Base-by-base conservation (phyloP, 2,329 filamentous ascomycete species). In the Penicillium frequentans region DNA sequence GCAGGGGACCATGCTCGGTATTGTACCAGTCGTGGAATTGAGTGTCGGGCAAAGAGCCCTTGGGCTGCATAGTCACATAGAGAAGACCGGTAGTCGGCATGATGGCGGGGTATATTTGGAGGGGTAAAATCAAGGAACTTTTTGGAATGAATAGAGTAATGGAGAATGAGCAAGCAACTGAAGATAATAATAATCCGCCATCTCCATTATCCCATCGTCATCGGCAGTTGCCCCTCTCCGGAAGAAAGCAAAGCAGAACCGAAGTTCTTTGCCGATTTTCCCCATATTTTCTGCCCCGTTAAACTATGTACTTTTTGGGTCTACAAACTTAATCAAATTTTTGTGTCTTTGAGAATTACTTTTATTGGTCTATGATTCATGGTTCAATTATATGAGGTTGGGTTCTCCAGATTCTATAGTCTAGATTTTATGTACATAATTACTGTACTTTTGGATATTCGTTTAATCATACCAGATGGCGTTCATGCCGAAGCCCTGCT, bases 401-500 rank as follows among this genome's bases (percentile, higher is more conserved):
- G 9, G 31, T 11, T 47, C 10, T 47, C 48, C 23, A 39, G 33
- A 27, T 50, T 50, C 48, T 50, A 50, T 47, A 26, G 27, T 53
- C 45, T 51, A 43, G 27, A 51, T 51, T 57, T 43, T 37, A 54
- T 55, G 39, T 42, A 42, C 39, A 42, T 14, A 42, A 23, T 42
- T 11, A 42, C 11, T 51, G 48, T 16, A 42, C 35, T 26, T 44
- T 44, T 44, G 13, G 11, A 21, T 39, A 45, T 24, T 57, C 50
- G 24, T 64, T 62, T 70, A 91, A 75, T 96, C 89, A 73, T 95
- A 95, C 91, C 91, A 96, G 61, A 96, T 92, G n/a, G 91, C 91
- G 76, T 96, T 96, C 91, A 96, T 96, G 1, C 91, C 91, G 72
- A 96, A 96, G 1, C 91, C 91, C n/a, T 90, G 90, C 78, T 96